phyloP scores from a whole-genome alignment of 495 filamentous ascomycete genomes.

The Penicillium taxi region DNA sequence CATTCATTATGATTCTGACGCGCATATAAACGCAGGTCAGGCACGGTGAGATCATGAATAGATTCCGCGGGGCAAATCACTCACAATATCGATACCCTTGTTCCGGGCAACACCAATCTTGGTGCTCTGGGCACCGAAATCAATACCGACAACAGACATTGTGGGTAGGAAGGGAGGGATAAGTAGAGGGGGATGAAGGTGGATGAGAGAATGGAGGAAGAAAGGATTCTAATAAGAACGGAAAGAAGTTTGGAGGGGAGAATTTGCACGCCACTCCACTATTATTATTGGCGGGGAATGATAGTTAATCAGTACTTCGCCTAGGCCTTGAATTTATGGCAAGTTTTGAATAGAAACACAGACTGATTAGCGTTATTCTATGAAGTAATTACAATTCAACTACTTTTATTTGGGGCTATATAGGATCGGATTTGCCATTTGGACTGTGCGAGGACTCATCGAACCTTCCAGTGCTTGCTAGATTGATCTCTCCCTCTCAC shows the following conservation, averaged over 20 bases:
- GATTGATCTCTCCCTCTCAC: constrained; percentile 21
- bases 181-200: constrained; percentile 9
- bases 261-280: constrained; percentile 39
- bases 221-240: constrained; percentile 16
- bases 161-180: constrained; percentile 24
- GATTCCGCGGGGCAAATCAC: constrained; percentile 39
- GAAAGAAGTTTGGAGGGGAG: constrained; percentile 30
- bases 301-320: constrained; percentile 12
- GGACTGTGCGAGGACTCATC: constrained; percentile 17
- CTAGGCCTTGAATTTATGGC: constrained; percentile 8
- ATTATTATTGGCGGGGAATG: constrained; percentile 21
- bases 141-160: constrained; percentile 80
- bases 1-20: constrained; percentile 2
- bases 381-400: no score
- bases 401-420: constrained; percentile 16
- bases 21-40: no score
- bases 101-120: constrained; percentile 96
- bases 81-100: constrained; percentile 97
- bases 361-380: neutral
- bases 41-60: neutral
- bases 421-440: constrained; percentile 9
- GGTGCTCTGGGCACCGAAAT: constrained; percentile 95
- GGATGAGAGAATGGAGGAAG: constrained; percentile 13
- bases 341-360: neutral
- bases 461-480: constrained; percentile 37